Conservation (phyloP, 140 eudicot genomes). For the Cichorium intybus region DNA sequence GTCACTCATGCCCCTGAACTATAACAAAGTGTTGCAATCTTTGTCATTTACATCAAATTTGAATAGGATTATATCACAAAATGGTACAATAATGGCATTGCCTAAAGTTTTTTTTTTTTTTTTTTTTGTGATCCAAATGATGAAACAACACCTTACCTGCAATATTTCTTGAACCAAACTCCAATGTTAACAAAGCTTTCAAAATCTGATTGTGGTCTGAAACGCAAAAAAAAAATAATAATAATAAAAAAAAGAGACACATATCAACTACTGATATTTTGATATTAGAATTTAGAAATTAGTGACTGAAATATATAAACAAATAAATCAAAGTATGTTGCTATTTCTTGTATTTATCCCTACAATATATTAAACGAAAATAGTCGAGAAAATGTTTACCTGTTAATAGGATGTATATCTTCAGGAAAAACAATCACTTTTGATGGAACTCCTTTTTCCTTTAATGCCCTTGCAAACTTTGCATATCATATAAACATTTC, state of each 20-base stretch:
- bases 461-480: constrained; percentile 82
- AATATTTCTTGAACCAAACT: constrained; percentile 93
- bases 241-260: too few relatives aligned
- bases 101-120: too few relatives aligned
- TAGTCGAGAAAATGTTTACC: constrained; percentile 32
- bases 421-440: constrained; percentile 84
- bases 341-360: background rate
- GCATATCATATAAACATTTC: constrained; percentile 16
- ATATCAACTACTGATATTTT: background rate
- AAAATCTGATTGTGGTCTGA: constrained; percentile 96
- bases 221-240: constrained; percentile 23
- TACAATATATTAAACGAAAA: background rate
- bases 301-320: background rate
- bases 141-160: constrained; percentile 30
- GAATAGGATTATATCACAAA: too few relatives aligned
- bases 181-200: constrained; percentile 95
- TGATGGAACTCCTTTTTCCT: constrained; percentile 70
- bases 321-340: background rate
- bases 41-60: too few relatives aligned
- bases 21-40: too few relatives aligned
- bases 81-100: too few relatives aligned
- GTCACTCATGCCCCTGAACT: too few relatives aligned
- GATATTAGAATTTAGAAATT: background rate
- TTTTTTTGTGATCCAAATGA: too few relatives aligned
- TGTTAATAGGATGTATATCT: constrained; percentile 67